A percentile compares a stretch with the other conserved stretches of the same genome.
phyloP scores from a whole-genome alignment of 2,329 filamentous ascomycete genomes.

The Amesomyces nigricolor region DNA sequence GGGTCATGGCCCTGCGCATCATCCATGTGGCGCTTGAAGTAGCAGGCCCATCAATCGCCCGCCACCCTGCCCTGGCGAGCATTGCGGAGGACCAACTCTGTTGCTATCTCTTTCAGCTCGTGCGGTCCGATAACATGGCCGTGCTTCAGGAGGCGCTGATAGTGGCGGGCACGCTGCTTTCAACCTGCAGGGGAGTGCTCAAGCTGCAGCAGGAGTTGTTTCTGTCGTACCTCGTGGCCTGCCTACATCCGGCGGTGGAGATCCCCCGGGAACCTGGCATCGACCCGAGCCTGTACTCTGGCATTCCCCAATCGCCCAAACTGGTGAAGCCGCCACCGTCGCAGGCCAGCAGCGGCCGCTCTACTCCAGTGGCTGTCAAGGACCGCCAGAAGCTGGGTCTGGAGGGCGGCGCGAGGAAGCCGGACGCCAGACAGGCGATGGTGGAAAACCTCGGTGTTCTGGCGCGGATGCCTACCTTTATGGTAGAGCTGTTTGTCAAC shows the following conservation, averaged over 20 bases:
- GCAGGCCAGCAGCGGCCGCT: slow-evolving; percentile 70
- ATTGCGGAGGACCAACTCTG: slow-evolving; percentile 92
- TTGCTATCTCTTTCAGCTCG: slow-evolving; percentile 90
- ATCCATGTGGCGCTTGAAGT: slow-evolving; percentile 97
- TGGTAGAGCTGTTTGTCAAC: slow-evolving; percentile 94
- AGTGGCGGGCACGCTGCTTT: slow-evolving; percentile 83
- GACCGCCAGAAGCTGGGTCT: slow-evolving; percentile 89
- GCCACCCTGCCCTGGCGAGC: slow-evolving; percentile 79
- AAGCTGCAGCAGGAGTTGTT: slow-evolving; percentile 97
- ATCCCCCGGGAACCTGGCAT: slow-evolving; percentile 89
- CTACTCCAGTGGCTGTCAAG: slow-evolving; percentile 85
- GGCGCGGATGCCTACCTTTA: slow-evolving; percentile 86
- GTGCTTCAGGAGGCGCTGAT: slow-evolving; percentile 89
- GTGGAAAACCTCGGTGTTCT: slow-evolving; percentile 92
- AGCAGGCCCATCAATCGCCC: slow-evolving; percentile 88
- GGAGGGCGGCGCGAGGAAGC: slow-evolving; percentile 85
- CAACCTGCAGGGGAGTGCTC: slow-evolving; percentile 82
- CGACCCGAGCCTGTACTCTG: slow-evolving; percentile 84
- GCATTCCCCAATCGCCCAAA: slow-evolving; percentile 86
- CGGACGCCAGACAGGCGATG: slow-evolving; percentile 96
- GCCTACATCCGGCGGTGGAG: slow-evolving; percentile 86
- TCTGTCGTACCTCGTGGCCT: slow-evolving; percentile 87
- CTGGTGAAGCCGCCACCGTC: slow-evolving; percentile 72
- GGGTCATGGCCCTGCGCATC: slow-evolving; percentile 94
- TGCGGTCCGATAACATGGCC: slow-evolving; percentile 92